A percentile compares a stretch with the other conserved stretches of the same genome.
phyloP scores from a whole-genome alignment of 805 yeast genomes.

The Yarrowia deformans region DNA sequence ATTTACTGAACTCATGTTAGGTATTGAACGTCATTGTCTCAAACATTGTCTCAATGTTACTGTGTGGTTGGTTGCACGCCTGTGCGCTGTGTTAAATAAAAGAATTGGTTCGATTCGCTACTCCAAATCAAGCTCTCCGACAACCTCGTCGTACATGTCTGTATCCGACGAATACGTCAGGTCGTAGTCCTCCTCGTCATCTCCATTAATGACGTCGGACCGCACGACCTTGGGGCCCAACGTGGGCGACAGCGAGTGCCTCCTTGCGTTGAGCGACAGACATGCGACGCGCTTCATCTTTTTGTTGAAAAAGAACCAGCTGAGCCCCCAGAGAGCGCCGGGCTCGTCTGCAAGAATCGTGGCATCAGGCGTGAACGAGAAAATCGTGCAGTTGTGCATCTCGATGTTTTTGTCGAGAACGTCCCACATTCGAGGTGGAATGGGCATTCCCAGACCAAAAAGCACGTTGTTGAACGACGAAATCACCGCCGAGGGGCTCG shows the following conservation, averaged over 20 bases:
- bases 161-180: slow-evolving; percentile 47
- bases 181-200: slow-evolving; percentile 57
- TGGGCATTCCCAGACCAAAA: slow-evolving; percentile 59
- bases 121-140: slow-evolving; percentile 55
- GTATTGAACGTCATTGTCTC: neutral
- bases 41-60: neutral
- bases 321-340: slow-evolving; percentile 72
- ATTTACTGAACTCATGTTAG: neutral
- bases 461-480: slow-evolving; percentile 78
- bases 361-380: slow-evolving; percentile 55
- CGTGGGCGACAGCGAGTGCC: slow-evolving; percentile 53
- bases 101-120: too few species aligned
- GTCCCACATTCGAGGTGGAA: slow-evolving; percentile 84
- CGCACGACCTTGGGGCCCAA: slow-evolving; percentile 47
- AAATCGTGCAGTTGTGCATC: slow-evolving; percentile 59
- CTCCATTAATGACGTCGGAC: slow-evolving; percentile 50
- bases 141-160: slow-evolving; percentile 51
- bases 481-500: slow-evolving; percentile 54
- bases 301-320: slow-evolving; percentile 93
- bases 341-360: slow-evolving; percentile 71
- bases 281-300: slow-evolving; percentile 91
- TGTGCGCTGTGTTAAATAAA: slow-evolving; percentile 3
- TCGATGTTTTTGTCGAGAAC: slow-evolving; percentile 84
- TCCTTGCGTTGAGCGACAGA: slow-evolving; percentile 68
- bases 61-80: neutral